These are phyloP conservation scores for Crithidia fasciculata DNA, from an alignment of 208 protist genomes.

Conservation along the genomic window DNA sequence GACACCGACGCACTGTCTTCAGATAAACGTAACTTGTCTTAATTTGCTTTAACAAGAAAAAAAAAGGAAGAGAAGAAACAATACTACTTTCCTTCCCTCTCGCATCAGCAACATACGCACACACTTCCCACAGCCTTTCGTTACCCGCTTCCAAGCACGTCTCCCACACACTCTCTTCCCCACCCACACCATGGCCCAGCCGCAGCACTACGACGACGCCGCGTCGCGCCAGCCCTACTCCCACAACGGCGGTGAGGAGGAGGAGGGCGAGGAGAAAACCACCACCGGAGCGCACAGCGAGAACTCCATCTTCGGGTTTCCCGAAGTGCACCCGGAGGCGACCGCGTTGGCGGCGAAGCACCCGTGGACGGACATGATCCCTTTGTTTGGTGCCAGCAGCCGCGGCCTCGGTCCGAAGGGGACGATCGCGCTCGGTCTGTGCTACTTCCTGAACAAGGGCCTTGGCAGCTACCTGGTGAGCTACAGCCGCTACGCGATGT, in stretches of 20 bases:
- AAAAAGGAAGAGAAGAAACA: too few species aligned
- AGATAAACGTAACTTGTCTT: too few species aligned
- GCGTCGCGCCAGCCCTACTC: not conserved
- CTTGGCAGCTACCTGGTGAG: constrained; percentile 46
- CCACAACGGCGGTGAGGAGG: not conserved
- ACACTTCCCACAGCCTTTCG: not conserved
- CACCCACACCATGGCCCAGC: constrained; percentile 3
- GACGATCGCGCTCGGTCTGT: constrained; percentile 42
- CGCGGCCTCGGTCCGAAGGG: constrained; percentile 44
- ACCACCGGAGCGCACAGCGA: not conserved
- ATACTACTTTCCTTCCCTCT: too few species aligned
- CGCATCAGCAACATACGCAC: not conserved
- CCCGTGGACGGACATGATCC: constrained; percentile 35
- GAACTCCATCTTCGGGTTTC: not conserved
- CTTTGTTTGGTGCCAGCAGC: constrained; percentile 47
- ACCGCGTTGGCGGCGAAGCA: constrained; percentile 14
- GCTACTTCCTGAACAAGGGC: constrained; percentile 56
- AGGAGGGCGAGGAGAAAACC: not conserved
- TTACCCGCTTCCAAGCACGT: not conserved
- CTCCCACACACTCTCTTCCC: not conserved
- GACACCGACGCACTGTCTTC: too few species aligned
- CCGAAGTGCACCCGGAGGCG: constrained; percentile 36
- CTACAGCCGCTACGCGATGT: constrained; percentile 50
- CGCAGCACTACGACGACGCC: not conserved
- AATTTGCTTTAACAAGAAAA: too few species aligned